These are phyloP conservation scores for Coprinopsis sp. DNA, from an alignment of 768 basidiomycete species.

Conservation along the genomic window DNA sequence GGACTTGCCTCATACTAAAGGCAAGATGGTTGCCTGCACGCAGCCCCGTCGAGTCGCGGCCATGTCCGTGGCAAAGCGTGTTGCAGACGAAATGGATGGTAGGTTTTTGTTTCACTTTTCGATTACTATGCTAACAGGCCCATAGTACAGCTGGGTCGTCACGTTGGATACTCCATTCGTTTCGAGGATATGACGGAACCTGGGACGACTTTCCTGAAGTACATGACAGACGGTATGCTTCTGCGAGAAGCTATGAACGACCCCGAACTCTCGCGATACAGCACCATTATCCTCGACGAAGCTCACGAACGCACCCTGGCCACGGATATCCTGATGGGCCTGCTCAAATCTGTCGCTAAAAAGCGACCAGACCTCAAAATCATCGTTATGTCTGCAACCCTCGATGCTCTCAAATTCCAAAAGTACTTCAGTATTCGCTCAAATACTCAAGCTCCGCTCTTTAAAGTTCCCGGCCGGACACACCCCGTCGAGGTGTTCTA, in stretches of 20 bases:
- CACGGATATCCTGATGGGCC: constrained; percentile 97
- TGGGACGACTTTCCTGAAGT: constrained; percentile 92
- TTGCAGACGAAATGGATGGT: constrained; percentile 99
- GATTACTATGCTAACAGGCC: constrained; percentile 2
- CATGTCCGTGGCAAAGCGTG: constrained; percentile 97
- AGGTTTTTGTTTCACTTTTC: constrained; percentile 22
- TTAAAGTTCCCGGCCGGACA: constrained; percentile 89
- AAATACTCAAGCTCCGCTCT: constrained; percentile 59
- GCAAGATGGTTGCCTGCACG: constrained; percentile 93
- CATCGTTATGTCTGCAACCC: constrained; percentile 97
- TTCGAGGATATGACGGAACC: constrained; percentile 95
- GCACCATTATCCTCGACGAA: constrained; percentile 97
- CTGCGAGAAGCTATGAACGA: constrained; percentile 99
- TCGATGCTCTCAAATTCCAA: constrained; percentile 95
- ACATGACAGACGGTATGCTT: constrained; percentile 99
- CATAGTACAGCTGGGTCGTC: constrained; percentile 83
- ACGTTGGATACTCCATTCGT: constrained; percentile 97
- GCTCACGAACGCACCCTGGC: constrained; percentile 97
- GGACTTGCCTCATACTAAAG: constrained; percentile 84
- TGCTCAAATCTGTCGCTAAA: constrained; percentile 81
- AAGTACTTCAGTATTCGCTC: constrained; percentile 73
- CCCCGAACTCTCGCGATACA: constrained; percentile 81
- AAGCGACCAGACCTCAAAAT: constrained; percentile 88
- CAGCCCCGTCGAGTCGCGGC: constrained; percentile 96
- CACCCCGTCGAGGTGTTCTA: constrained; percentile 97